phyloP scores from a whole-genome alignment of 306 rosid genomes.

The Vicia faba region DNA sequence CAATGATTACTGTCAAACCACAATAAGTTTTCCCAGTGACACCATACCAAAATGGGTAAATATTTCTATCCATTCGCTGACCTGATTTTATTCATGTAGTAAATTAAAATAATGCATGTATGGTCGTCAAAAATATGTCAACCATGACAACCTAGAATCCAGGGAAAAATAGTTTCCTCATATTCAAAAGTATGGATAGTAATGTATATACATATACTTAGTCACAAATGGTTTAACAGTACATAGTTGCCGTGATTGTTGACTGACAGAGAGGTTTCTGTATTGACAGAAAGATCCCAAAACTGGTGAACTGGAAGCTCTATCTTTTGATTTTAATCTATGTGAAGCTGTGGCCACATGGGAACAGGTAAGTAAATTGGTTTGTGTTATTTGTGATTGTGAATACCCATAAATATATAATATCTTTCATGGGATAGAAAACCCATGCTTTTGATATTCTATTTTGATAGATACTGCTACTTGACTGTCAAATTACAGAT shows the following conservation, averaged over 20 bases:
- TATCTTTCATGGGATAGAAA: slow-evolving; percentile 10
- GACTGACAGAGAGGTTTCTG: slow-evolving; percentile 38
- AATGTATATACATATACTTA: slow-evolving; percentile 19
- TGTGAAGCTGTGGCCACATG: slow-evolving; percentile 97
- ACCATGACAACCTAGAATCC: slow-evolving; percentile 13
- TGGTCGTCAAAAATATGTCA: slow-evolving; percentile 22
- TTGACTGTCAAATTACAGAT: slow-evolving; percentile 24
- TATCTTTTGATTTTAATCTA: slow-evolving; percentile 79
- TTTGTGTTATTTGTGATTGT: slow-evolving; percentile 14
- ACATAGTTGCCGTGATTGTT: slow-evolving; percentile 20
- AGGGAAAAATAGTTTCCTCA: slow-evolving; percentile 15
- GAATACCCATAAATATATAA: slow-evolving; percentile 12
- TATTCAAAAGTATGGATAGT: slow-evolving; percentile 2
- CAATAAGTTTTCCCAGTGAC: slow-evolving; percentile 68
- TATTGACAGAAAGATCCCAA: slow-evolving; percentile 80
- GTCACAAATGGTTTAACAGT: background rate
- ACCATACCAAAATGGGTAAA: slow-evolving; percentile 96
- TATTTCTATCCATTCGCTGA: slow-evolving; percentile 21
- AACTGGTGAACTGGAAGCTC: slow-evolving; percentile 87
- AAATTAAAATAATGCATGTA: slow-evolving; percentile 4
- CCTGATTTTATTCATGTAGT: slow-evolving; percentile 21
- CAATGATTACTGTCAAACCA: slow-evolving; percentile 68
- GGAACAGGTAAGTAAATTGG: slow-evolving; percentile 73
- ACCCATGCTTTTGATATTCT: slow-evolving; percentile 25
- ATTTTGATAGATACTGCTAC: slow-evolving; percentile 21